phyloP scores from a whole-genome alignment of 2,329 filamentous ascomycete species.

The Tolypocladium nubicola region DNA sequence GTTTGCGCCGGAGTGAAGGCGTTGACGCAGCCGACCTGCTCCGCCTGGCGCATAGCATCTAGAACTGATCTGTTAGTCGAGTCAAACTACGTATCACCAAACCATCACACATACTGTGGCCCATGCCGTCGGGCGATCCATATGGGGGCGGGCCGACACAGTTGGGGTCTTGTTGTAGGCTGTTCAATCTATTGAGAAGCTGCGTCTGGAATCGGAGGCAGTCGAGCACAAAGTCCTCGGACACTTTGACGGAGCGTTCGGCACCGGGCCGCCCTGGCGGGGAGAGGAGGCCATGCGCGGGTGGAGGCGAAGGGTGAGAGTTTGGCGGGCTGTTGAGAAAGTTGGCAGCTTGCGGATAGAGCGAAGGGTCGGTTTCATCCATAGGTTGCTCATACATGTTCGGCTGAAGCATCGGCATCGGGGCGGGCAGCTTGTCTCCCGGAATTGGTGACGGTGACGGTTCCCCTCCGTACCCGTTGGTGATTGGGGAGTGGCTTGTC shows the following conservation, averaged over 20 bases:
- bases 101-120: neutral
- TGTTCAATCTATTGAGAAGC: constrained; percentile 11
- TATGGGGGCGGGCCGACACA: constrained; percentile 1
- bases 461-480: neutral
- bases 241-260: constrained; percentile 5
- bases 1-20: constrained; percentile 6
- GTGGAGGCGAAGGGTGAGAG: constrained; percentile 7
- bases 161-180: constrained; percentile 7
- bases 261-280: constrained; percentile 4
- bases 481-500: neutral
- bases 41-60: constrained; percentile 6
- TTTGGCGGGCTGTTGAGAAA: constrained; percentile 10
- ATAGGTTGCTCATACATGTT: constrained; percentile 6
- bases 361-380: constrained; percentile 3
- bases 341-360: constrained; percentile 5
- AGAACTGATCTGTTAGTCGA: neutral
- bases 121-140: neutral
- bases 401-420: constrained; percentile 4
- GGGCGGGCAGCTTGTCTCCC: constrained; percentile 1
- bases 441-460: constrained; percentile 4
- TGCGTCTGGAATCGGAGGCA: constrained; percentile 15
- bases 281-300: constrained; percentile 8
- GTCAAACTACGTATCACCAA: neutral
- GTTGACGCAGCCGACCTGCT: constrained; percentile 5
- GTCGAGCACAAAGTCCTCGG: constrained; percentile 13